These are phyloP conservation scores for Jimgerdemannia lactiflua DNA, from an alignment of 192 early-diverging fungal species.

Conservation along the genomic window DNA sequence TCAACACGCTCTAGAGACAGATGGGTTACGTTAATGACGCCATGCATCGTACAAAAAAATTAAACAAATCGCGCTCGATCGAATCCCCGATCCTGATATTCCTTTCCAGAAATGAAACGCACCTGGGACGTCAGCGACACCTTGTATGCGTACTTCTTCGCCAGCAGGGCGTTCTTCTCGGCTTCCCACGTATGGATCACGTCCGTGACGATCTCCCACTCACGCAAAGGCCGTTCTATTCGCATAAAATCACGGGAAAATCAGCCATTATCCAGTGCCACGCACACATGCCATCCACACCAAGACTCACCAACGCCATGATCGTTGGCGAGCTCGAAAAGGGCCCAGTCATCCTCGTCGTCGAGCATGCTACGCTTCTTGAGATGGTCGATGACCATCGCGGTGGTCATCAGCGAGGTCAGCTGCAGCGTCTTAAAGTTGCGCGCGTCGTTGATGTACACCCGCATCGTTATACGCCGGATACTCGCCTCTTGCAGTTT, in stretches of 20 bases:
- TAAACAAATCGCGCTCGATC: too few species aligned
- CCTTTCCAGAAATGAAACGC: slow-evolving; percentile 7
- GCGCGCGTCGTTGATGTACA: slow-evolving; percentile 80
- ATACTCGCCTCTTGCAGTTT: too few species aligned
- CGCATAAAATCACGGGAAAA: slow-evolving; percentile 8
- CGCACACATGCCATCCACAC: neutral
- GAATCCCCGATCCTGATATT: slow-evolving; percentile 10
- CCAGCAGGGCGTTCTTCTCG: slow-evolving; percentile 67
- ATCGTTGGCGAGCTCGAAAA: slow-evolving; percentile 90
- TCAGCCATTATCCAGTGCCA: slow-evolving; percentile 10
- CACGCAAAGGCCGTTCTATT: slow-evolving; percentile 81
- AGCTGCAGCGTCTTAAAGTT: slow-evolving; percentile 79
- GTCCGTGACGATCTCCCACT: slow-evolving; percentile 87
- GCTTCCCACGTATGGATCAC: slow-evolving; percentile 84
- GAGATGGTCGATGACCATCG: slow-evolving; percentile 70
- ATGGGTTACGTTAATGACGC: too few species aligned
- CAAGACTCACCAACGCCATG: slow-evolving; percentile 61
- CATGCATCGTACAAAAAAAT: too few species aligned
- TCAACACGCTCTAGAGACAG: slow-evolving; percentile 18
- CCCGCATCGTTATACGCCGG: slow-evolving; percentile 62
- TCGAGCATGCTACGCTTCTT: slow-evolving; percentile 57
- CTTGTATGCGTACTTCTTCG: slow-evolving; percentile 71
- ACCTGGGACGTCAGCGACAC: slow-evolving; percentile 59
- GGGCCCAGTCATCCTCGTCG: slow-evolving; percentile 66
- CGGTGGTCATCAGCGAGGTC: slow-evolving; percentile 68